Base-by-base conservation (phyloP, 2,329 filamentous ascomycete genomes). In the Didymella exigua region DNA sequence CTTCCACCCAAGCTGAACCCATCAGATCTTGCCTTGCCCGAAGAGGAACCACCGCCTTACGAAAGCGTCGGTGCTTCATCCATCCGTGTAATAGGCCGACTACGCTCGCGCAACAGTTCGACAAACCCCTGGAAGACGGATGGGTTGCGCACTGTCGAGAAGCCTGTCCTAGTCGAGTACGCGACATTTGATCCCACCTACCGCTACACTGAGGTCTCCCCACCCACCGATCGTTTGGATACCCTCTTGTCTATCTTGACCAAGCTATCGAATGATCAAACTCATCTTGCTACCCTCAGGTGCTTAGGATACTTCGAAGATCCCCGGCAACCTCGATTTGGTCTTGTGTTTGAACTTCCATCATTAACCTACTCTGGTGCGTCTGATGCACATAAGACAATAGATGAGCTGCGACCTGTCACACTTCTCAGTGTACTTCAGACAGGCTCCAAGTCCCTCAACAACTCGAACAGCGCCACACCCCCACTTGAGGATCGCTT, bases 331-430 rank as follows among this genome's bases (percentile, higher is more conserved):
- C 77, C 79, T 0, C 82, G 90, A 9, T 84, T 91, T 49, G 90
- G 89, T 5, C 79, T 93, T 10, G 82, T 93, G 10, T 93, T 91
- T 65, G 86, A 89, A 44, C 84, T 93, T 26, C 89, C 89, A 1
- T 80, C 83, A 1, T 74, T 73, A 8, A 72, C 78, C 11, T 76
- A 77, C 57, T 74, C 74, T 9, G 72, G 73, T 59, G 48, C 72
- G 47, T 79, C 82, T 8, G 88, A 90, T 74, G 82, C 84, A 59
- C 78, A 85, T 9, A 69, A 73, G 42, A 49, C 65, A 26, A 16
- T 65, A 21, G 71, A 70, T 18, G 68, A 75, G n/a, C 59, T 77
- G 21, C 69, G 71, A 44, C 78, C 79, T 24, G 70, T 76, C 14
- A 81, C 78, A 31, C 70, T 82, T 5, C 71, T 80, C n/a, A 79